phyloP scores from a whole-genome alignment of 2,329 filamentous ascomycete species.

The Talaromyces rugulosus region DNA sequence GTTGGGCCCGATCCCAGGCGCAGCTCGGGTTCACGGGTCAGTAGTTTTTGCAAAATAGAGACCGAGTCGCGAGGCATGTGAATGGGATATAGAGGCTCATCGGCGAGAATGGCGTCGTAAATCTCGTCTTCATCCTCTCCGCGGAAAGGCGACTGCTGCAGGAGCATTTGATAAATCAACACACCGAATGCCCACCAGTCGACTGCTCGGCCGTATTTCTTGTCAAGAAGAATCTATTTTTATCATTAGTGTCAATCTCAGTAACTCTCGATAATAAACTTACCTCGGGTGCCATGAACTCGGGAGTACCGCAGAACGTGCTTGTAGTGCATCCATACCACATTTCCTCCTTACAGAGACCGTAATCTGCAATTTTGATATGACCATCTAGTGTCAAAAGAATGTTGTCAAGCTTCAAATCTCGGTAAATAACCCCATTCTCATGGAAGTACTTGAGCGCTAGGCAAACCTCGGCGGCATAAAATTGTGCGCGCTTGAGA shows the following conservation, averaged over 20 bases:
- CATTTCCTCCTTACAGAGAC: conserved; percentile 99
- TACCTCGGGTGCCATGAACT: conserved; percentile 99
- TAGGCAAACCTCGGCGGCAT: conserved; percentile 93
- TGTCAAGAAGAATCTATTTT: conserved; percentile 82
- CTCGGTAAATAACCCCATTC: conserved; percentile 94
- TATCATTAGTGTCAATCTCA: conserved; percentile 18
- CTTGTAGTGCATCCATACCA: conserved; percentile 97
- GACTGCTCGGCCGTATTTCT: conserved; percentile 95
- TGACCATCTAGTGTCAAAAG: conserved; percentile 91
- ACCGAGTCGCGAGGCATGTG: conserved; percentile 98
- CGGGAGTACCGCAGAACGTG: conserved; percentile 98
- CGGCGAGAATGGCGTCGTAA: conserved; percentile 95
- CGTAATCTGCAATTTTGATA: conserved; percentile 98
- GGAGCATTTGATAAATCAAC: conserved; percentile 98
- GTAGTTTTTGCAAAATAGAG: conserved; percentile 92
- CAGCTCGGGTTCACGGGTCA: conserved; percentile 90
- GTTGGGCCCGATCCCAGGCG: conserved; percentile 91
- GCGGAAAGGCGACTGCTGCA: conserved; percentile 97
- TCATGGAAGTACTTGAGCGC: conserved; percentile 99
- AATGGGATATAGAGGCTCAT: conserved; percentile 96
- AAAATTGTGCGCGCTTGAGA: conserved; percentile 96
- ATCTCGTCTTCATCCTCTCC: conserved; percentile 99
- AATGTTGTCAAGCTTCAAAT: conserved; percentile 81
- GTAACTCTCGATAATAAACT: conserved; percentile 18
- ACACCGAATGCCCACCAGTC: conserved; percentile 99